Base-by-base conservation (phyloP, 2,329 filamentous ascomycete species). In the Penicillium nordicum region DNA sequence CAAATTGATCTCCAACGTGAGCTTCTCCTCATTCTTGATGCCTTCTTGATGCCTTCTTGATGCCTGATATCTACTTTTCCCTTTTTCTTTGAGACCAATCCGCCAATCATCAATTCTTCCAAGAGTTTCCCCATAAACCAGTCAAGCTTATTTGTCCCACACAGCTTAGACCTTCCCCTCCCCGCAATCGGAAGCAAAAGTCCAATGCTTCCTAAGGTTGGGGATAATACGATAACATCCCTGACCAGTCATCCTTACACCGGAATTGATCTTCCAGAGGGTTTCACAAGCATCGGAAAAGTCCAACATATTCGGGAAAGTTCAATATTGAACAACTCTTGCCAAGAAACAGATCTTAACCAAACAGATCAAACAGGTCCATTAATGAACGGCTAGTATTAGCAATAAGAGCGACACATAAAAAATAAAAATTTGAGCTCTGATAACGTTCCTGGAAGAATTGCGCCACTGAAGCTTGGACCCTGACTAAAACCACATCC, bases 391-490 rank as follows among this genome's bases (percentile, higher is more conserved):
- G 18, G 18, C 18, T 18, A n/a, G n/a, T 41, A 58, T 61, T 61
- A 60, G 40, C 54, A 61, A 61, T 57, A 38, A 18, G 46, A 23
- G 21, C 47, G 50, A 61, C 57, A 59, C 57, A 59, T 57, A 47
- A 52, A 50, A 36, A 52, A 60, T 51, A 52, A 48, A 18, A 18
- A 18, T 50, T 32, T 40, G 44, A 53, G 50, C 29, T 49, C 34
- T 48, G 55, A 57, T 60, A 46, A 43, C 47, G 41, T 43, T 11
- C 46, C 47, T 41, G 38, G 44, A 25, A 29, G 36, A n/a, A 50
- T 54, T 38, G 46, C 55, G 50, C 59, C 58, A 57, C 57, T 46
- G 29, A 59, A 64, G 62, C 62, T 65, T 62, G 62, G 63, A 56
- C 62, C 59, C 58, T 63, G 55, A 65, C 57, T 63, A 60, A 61